These are phyloP conservation scores for Curvularia sp. DNA, from an alignment of 2,329 filamentous ascomycete species.

Conservation along the genomic window DNA sequence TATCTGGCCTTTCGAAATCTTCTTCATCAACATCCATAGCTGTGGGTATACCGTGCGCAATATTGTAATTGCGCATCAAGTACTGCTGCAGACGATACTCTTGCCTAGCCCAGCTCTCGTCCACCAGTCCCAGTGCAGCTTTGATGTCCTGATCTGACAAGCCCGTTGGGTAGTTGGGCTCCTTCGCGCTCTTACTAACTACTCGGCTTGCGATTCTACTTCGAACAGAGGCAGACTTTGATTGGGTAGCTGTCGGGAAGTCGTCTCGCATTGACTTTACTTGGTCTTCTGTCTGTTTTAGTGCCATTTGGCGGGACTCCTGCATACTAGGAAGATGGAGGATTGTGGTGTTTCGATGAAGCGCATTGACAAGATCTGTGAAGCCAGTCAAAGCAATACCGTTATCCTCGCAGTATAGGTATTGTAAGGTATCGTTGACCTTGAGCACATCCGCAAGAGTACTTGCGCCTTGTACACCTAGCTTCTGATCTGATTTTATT, in stretches of 20 bases:
- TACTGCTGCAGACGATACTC: conserved; percentile 57
- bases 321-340: conserved; percentile 69
- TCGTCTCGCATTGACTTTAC: conserved; percentile 61
- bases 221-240: conserved; percentile 44
- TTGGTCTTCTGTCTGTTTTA: conserved; percentile 66
- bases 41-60: conserved; percentile 54
- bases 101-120: conserved; percentile 60
- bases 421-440: conserved; percentile 66
- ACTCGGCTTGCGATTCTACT: conserved; percentile 46
- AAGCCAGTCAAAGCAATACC: conserved; percentile 74
- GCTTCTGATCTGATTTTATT: conserved; percentile 62
- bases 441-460: conserved; percentile 73
- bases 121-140: conserved; percentile 56
- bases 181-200: conserved; percentile 34
- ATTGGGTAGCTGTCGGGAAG: conserved; percentile 29
- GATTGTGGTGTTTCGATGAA: conserved; percentile 70
- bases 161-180: conserved; percentile 35
- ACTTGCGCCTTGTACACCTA: conserved; percentile 73
- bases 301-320: conserved; percentile 66
- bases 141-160: conserved; percentile 60
- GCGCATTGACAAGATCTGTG: conserved; percentile 71
- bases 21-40: conserved; percentile 57
- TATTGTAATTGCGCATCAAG: conserved; percentile 56
- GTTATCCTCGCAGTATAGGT: conserved; percentile 76
- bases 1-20: conserved; percentile 54